Evolutionary conservation across 257 asterid species (phyloP), one percentile per base, ranked within the genome.

Genomic region (Cinchona pubescens): DNA sequence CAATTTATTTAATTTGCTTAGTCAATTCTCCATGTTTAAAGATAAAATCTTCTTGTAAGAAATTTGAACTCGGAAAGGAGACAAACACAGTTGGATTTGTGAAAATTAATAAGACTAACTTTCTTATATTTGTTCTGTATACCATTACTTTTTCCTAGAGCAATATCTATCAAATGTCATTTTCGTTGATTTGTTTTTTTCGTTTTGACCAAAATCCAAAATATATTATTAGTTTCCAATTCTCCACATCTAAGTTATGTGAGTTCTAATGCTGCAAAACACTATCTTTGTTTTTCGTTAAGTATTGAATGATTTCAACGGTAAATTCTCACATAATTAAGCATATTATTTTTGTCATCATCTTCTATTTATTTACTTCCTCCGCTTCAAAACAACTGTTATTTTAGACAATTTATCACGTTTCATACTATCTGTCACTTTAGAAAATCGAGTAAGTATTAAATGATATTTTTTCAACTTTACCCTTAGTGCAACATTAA

Each of bases 161-260:
- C 30, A 51, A 72, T 18, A 42, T 16, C 9, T 53, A 30, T 42
- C 49, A 19, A 76, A 74, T 58, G 76, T 78, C 85, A 45, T 34
- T 78, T 69, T 66, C 76, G 12, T 46, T 70, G 4, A 43, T 32
- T 49, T 51, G 74, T 25, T 60, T 72, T n/a, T 75, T 73, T 74
- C 42, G 69, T 45, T 71, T 71, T 74, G 80, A 70, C 85, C 58
- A 63, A 74, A 55, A 34, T 29, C 16, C 29, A 4, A 55, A 23
- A 13, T 15, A 8, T 2, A 58, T 68, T 53, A 25, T 59, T 40
- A 49, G 42, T 43, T 72, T 43, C 48, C 34, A 7, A 46, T 32
- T 61, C n/a, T n/a, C n/a, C n/a, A n/a, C n/a, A n/a, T n/a, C n/a
- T 13, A 64, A 61, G 16, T 73, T 18, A 8, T 12, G 3, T 34